Evolutionary conservation across 768 basidiomycete species (phyloP), one percentile per base, ranked within the genome.

Genomic region (Gelatoporia subvermispora): DNA sequence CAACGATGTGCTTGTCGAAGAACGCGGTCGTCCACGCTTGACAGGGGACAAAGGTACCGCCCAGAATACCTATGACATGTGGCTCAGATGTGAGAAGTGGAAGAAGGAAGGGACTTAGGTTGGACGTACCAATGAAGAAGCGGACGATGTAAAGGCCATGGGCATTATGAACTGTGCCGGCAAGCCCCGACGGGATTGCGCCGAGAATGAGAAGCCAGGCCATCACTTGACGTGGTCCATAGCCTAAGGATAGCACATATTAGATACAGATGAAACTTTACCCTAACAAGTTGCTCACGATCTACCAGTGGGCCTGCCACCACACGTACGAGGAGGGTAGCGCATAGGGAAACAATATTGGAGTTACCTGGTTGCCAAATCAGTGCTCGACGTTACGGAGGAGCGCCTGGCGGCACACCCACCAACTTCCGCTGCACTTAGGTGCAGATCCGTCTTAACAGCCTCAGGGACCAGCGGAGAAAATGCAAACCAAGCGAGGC

Each of bases 1-100:
- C 74, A 16, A 75, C 74, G 28, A 70, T 58, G 40, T 62, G 61
- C 39, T 74, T 80, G 60, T 81, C 78, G 59, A 78, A 84, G 63
- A 83, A 82, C 3, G 64, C 65, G 0, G 82, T 79, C 8, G 80
- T 79, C 78, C 82, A 81, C 3, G 75, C 74, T 46, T 81, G 75
- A 51, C 79, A 81, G 3, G 81, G 72, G 1, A 84, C 78, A 49
- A 84, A 83, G 1, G 79, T 77, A 0, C 66, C 81, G 7, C 82
- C 82, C 2, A 81, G 68, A 39, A 82, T 76, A 10, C 57, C 57
- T 58, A 24, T 24, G 25, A 20, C 16, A 43, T 20, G 24, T 37
- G 15, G 17, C 7, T 45, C 42, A 24, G 4, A 35, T 45, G 8
- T 13, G 43, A 13, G 8, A 24, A 22, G 39, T 20, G 10, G 31